Evolutionary conservation across 1,139 yeast genomes (phyloP).

Genomic region (Torulaspora globosa): DNA sequence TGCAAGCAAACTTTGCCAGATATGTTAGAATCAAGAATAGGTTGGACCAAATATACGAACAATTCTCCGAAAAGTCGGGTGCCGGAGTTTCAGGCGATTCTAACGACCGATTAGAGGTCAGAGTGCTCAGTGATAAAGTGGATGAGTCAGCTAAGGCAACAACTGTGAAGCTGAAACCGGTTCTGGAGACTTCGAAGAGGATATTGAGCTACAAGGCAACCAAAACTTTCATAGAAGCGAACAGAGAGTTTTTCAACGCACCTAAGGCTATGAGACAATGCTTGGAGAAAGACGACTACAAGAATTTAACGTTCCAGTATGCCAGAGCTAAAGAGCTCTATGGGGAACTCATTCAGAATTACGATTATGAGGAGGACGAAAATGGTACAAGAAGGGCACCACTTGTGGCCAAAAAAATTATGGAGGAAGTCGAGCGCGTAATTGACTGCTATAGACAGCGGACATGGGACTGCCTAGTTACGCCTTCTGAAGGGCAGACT

Average conservation of each 20-base stretch:
- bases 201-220: conserved; percentile 59
- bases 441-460: conserved; percentile 60
- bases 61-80: conserved; percentile 39
- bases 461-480: conserved; percentile 56
- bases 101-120: conserved; percentile 29
- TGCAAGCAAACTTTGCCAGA: conserved; percentile 68
- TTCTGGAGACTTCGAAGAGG: conserved; percentile 58
- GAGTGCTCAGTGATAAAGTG: conserved; percentile 46
- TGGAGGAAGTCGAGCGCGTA: conserved; percentile 63
- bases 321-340: conserved; percentile 48
- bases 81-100: conserved; percentile 17
- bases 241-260: conserved; percentile 64
- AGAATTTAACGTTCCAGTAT: conserved; percentile 66
- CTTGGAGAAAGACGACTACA: conserved; percentile 61
- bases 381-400: conserved; percentile 21
- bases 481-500: conserved; percentile 31
- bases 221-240: conserved; percentile 56
- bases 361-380: conserved; percentile 12
- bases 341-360: conserved; percentile 14
- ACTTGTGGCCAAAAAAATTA: conserved; percentile 48
- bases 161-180: conserved; percentile 68
- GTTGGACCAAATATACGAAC: conserved; percentile 54
- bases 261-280: conserved; percentile 57
- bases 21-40: conserved; percentile 74
- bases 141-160: conserved; percentile 53